phyloP scores from a whole-genome alignment of 306 rosid species.

The Hippophae gyantsensis region DNA sequence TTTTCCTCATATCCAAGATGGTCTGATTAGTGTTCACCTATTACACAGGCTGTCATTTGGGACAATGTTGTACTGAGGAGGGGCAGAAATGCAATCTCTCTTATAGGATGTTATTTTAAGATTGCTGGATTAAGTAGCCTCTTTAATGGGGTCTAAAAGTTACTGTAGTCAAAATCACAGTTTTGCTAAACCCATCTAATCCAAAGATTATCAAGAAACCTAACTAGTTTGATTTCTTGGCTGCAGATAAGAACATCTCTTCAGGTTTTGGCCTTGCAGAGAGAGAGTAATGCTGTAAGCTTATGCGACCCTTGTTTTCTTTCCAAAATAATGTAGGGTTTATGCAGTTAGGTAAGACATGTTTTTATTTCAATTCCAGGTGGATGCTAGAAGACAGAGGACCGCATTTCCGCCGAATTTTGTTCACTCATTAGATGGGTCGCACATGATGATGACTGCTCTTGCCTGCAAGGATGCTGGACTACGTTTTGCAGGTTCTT shows the following conservation, averaged over 20 bases:
- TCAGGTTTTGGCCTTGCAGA: slow-evolving; percentile 68
- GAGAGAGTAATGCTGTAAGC: slow-evolving; percentile 57
- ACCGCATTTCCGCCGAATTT: slow-evolving; percentile 87
- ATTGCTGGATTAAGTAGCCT: slow-evolving; percentile 7
- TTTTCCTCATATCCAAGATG: too few relatives aligned
- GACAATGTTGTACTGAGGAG: background rate
- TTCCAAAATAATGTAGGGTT: background rate
- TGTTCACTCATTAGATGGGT: slow-evolving; percentile 76
- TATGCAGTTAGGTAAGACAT: background rate
- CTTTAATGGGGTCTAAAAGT: background rate
- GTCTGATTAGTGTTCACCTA: too few relatives aligned
- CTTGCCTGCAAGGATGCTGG: slow-evolving; percentile 76
- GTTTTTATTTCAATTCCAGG: slow-evolving; percentile 26
- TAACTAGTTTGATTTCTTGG: slow-evolving; percentile 22
- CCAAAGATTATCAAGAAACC: background rate
- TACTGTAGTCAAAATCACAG: background rate
- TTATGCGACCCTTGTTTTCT: slow-evolving; percentile 6
- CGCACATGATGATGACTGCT: slow-evolving; percentile 93
- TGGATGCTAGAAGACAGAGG: slow-evolving; percentile 63
- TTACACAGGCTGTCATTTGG: too few relatives aligned
- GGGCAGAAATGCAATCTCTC: background rate
- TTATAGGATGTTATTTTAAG: background rate
- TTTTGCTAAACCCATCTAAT: background rate
- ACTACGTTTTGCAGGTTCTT: slow-evolving; percentile 80
- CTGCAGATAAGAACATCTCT: slow-evolving; percentile 73